Conservation (phyloP, 345 rosid species). For the Populus deltoides region DNA sequence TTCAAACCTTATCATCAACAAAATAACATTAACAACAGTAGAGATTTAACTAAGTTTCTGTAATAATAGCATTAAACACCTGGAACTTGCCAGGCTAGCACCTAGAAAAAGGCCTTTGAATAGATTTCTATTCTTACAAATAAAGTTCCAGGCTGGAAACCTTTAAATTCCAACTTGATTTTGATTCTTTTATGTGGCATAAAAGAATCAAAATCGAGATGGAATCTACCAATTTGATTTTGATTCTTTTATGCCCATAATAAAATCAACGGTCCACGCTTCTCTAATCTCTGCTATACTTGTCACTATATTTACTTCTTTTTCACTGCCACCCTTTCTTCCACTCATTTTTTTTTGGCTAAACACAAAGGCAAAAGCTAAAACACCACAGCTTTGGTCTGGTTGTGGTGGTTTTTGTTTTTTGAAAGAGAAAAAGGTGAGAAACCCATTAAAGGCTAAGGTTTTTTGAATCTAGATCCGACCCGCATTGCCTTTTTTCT, state of each 20-base stretch:
- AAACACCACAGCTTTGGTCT: conserved; percentile 2
- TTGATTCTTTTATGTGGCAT: background rate
- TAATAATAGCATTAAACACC: background rate
- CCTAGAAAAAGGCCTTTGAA: background rate
- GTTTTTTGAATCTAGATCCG: conserved; percentile 17
- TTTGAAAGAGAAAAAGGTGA: background rate
- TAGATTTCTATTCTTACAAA: background rate
- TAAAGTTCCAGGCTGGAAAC: conserved; percentile 39
- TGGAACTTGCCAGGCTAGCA: background rate
- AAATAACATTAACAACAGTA: background rate
- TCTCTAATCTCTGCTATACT: background rate
- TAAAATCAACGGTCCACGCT: conserved; percentile 34
- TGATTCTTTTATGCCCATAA: background rate
- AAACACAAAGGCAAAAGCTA: background rate
- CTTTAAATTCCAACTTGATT: conserved; percentile 28
- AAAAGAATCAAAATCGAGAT: conserved; percentile 6
- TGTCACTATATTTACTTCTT: background rate
- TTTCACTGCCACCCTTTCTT: background rate
- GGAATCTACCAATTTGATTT: background rate
- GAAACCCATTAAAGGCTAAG: background rate
- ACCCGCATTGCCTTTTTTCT: conserved; percentile 11
- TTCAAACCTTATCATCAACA: background rate
- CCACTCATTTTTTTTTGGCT: background rate
- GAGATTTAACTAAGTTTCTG: background rate
- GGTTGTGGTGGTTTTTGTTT: conserved; percentile 18